Conservation (phyloP, 2,329 filamentous ascomycete genomes). For the Monosporascus sp. region DNA sequence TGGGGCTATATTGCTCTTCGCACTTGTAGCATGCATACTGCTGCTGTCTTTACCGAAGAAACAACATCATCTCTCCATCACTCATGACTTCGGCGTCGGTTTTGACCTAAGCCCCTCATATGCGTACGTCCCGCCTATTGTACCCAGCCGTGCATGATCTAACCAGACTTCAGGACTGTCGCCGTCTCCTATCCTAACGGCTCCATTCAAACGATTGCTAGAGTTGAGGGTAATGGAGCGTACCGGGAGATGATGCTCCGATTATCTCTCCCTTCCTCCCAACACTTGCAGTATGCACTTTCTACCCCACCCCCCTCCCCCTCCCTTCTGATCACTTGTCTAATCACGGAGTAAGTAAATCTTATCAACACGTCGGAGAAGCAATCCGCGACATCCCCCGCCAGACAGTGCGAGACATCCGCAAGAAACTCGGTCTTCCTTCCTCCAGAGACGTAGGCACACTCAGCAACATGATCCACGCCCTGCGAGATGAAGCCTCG, state of each 20-base stretch:
- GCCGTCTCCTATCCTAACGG: constrained; percentile 12
- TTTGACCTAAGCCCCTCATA: constrained; percentile 12
- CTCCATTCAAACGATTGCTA: constrained; percentile 7
- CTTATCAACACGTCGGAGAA: constrained; percentile 4
- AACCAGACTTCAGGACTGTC: constrained; percentile 7
- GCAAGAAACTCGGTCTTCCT: constrained; percentile 6
- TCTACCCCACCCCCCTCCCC: not conserved
- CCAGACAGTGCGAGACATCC: not conserved
- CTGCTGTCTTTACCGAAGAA: constrained; percentile 3
- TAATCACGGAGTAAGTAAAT: constrained; percentile 4
- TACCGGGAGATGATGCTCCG: constrained; percentile 12
- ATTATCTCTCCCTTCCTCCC: constrained; percentile 10
- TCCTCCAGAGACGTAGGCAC: constrained; percentile 8
- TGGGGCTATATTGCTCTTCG: constrained; percentile 4
- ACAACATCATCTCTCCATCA: constrained; percentile 5
- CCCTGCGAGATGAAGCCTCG: constrained; percentile 4
- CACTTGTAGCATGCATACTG: constrained; percentile 2
- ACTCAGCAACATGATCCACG: constrained; percentile 11
- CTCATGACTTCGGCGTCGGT: constrained; percentile 10
- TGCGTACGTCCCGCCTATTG: constrained; percentile 4
- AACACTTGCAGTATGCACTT: constrained; percentile 10
- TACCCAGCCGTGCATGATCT: constrained; percentile 1
- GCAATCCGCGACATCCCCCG: constrained; percentile 2
- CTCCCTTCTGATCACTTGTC: not conserved
- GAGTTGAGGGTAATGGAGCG: constrained; percentile 8